Percentiles rank a stretch among this genome's conserved stretches.
phyloP scores from a whole-genome alignment of 2,329 filamentous ascomycete genomes.

The Lasiodiplodia citricola region DNA sequence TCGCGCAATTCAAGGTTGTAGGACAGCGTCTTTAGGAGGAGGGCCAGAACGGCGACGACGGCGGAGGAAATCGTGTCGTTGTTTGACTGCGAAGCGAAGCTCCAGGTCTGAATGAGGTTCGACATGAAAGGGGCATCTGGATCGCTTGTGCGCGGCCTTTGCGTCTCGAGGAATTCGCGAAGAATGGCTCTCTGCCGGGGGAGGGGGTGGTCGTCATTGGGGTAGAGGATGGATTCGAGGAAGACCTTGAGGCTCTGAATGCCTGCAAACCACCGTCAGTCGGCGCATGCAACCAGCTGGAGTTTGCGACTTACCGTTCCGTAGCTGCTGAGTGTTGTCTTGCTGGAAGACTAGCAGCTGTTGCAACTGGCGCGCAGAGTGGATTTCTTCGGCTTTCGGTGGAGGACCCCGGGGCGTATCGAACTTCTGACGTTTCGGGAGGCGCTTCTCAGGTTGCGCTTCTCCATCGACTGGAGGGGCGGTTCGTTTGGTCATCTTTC shows the following conservation, averaged over 20 bases:
- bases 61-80: constrained; percentile 82
- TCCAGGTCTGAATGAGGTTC: constrained; percentile 88
- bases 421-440: constrained; percentile 41
- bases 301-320: constrained; percentile 35
- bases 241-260: constrained; percentile 73
- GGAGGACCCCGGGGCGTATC: constrained; percentile 28
- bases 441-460: constrained; percentile 29
- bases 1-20: constrained; percentile 74
- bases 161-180: constrained; percentile 69
- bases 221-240: constrained; percentile 67
- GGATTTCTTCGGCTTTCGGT: constrained; percentile 37
- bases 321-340: constrained; percentile 37
- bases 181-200: constrained; percentile 63
- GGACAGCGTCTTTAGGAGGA: constrained; percentile 80
- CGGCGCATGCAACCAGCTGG: constrained; percentile 17
- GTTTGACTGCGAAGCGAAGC: constrained; percentile 77
- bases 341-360: constrained; percentile 45
- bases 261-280: constrained; percentile 48
- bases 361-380: constrained; percentile 42
- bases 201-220: constrained; percentile 56
- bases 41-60: constrained; percentile 78
- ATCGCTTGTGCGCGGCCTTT: constrained; percentile 55
- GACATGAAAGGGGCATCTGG: constrained; percentile 70
- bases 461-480: constrained; percentile 27
- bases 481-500: constrained; percentile 38